Evolutionary conservation across 2,329 filamentous ascomycete genomes (phyloP).

Genomic region (Colletotrichum costaricense): DNA sequence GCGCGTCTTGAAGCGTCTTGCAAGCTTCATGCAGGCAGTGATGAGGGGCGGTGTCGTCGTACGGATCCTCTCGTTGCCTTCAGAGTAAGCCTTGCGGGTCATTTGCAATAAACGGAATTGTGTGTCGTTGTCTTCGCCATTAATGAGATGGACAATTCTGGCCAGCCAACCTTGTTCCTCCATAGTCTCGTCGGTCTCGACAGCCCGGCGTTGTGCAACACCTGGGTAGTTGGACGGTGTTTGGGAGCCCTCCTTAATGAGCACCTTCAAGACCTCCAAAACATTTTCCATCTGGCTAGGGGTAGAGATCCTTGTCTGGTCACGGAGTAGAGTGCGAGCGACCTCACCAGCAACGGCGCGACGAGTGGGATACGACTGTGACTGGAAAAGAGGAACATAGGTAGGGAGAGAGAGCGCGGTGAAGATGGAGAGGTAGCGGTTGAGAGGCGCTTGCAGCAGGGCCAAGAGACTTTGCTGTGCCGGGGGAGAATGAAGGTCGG

Average conservation of each 20-base stretch:
- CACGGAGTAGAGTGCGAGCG: conserved; percentile 82
- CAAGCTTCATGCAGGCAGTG: conserved; percentile 89
- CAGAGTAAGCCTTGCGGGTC: conserved; percentile 85
- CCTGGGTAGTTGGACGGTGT: conserved; percentile 86
- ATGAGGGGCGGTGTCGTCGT: conserved; percentile 95
- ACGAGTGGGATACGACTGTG: conserved; percentile 92
- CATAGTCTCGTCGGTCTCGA: conserved; percentile 95
- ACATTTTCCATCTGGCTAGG: conserved; percentile 87
- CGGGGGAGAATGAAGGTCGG: conserved; percentile 89
- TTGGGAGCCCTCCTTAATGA: conserved; percentile 94
- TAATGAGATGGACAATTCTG: conserved; percentile 88
- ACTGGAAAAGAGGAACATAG: conserved; percentile 89
- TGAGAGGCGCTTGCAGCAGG: conserved; percentile 89
- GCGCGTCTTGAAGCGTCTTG: conserved; percentile 86
- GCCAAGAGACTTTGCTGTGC: conserved; percentile 91
- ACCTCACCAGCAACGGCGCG: conserved; percentile 92
- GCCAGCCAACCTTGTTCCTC: conserved; percentile 99
- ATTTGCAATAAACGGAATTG: conserved; percentile 95
- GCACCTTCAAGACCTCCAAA: conserved; percentile 86
- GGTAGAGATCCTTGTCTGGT: conserved; percentile 83
- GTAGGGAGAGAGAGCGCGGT: conserved; percentile 94
- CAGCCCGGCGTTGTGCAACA: conserved; percentile 77
- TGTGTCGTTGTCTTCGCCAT: conserved; percentile 87
- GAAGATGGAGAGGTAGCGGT: conserved; percentile 92
- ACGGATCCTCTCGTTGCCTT: conserved; percentile 94